A percentile compares a stretch with the other conserved stretches of the same genome.
phyloP scores from a whole-genome alignment of 768 basidiomycete genomes.

The Auricularia sp. region DNA sequence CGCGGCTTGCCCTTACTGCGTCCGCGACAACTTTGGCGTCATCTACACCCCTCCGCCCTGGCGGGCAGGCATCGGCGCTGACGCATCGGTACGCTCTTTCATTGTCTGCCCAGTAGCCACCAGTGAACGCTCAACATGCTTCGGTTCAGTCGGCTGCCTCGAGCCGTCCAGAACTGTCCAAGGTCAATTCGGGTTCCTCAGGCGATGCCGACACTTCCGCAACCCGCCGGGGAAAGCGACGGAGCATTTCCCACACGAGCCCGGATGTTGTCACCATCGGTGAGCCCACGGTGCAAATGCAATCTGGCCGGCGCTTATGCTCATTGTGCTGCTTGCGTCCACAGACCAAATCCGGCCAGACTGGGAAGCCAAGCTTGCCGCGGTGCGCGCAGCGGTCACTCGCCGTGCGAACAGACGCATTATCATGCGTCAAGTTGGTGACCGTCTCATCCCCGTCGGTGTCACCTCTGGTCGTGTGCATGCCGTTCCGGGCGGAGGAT shows the following conservation, averaged over 20 bases:
- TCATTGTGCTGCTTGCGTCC: slow-evolving; percentile 7
- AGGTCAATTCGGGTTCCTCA: slow-evolving; percentile 35
- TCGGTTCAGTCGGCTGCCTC: slow-evolving; percentile 24
- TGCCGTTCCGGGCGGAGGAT: slow-evolving; percentile 42
- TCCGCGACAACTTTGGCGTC: slow-evolving; percentile 94
- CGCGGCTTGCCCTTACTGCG: slow-evolving; percentile 94
- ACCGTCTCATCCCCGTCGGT: slow-evolving; percentile 92
- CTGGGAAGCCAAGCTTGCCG: slow-evolving; percentile 93
- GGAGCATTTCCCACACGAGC: slow-evolving; percentile 78
- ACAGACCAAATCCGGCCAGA: slow-evolving; percentile 94
- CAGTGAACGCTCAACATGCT: neutral
- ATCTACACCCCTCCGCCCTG: slow-evolving; percentile 76
- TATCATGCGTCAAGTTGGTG: slow-evolving; percentile 97
- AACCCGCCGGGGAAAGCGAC: slow-evolving; percentile 34
- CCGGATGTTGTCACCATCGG: slow-evolving; percentile 89
- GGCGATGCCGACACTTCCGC: slow-evolving; percentile 8
- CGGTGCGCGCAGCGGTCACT: slow-evolving; percentile 91
- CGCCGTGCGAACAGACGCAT: slow-evolving; percentile 91
- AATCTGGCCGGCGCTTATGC: neutral
- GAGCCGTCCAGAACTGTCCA: slow-evolving; percentile 34
- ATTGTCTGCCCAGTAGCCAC: slow-evolving; percentile 1
- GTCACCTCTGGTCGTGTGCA: slow-evolving; percentile 84
- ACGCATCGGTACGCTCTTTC: slow-evolving; percentile 47
- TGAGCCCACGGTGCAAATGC: slow-evolving; percentile 23
- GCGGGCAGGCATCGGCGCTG: slow-evolving; percentile 71